A percentile compares a stretch with the other conserved stretches of the same genome.
phyloP scores from a whole-genome alignment of 495 filamentous ascomycete genomes.

The Xylaria curta region DNA sequence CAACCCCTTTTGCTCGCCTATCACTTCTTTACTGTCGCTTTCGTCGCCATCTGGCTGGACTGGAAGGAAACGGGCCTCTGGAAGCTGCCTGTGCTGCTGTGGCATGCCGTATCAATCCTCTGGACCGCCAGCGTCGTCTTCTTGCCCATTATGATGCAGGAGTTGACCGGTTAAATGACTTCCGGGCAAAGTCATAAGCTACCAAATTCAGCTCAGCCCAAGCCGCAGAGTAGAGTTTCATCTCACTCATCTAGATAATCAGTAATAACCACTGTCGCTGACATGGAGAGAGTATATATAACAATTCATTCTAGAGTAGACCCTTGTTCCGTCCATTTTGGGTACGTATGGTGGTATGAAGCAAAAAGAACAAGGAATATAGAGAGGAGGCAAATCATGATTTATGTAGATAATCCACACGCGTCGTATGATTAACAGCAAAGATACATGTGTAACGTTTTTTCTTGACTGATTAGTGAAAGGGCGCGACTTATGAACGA shows the following conservation, averaged over 20 bases:
- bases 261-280: conserved; percentile 13
- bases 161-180: conserved; percentile 45
- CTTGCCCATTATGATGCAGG: conserved; percentile 78
- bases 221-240: background rate
- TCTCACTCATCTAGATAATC: conserved; percentile 19
- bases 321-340: background rate
- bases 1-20: conserved; percentile 80
- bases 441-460: background rate
- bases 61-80: conserved; percentile 60
- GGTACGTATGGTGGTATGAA: background rate
- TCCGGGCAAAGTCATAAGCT: background rate
- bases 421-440: background rate
- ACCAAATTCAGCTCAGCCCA: background rate
- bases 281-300: background rate
- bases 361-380: background rate
- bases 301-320: conserved; percentile 5
- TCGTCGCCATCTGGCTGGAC: conserved; percentile 85
- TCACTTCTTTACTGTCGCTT: conserved; percentile 94
- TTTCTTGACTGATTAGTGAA: background rate
- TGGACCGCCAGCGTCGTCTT: conserved; percentile 90
- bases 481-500: too few species aligned
- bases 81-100: conserved; percentile 64
- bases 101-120: conserved; percentile 71
- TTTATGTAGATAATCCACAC: conserved; percentile 6
- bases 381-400: background rate